Base-by-base conservation (phyloP, 2,329 filamentous ascomycete genomes). In the Penicillium paneum region DNA sequence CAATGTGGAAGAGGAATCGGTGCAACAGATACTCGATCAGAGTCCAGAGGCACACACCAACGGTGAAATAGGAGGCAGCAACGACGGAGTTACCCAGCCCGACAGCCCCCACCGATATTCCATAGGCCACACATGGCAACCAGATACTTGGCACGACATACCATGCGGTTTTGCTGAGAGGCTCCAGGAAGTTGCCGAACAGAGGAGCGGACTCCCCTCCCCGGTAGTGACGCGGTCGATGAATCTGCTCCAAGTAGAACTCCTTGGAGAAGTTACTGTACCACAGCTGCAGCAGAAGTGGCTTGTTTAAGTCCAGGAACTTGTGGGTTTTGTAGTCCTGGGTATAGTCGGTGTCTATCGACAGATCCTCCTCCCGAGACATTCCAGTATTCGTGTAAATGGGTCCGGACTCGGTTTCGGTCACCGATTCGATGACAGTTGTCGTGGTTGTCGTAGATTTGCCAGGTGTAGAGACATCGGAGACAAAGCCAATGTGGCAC, bases 181-280 rank as follows among this genome's bases (percentile, higher is more conserved):
- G 94, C 76, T 99, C 94, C n/a, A 99, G 79, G 72, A 99, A 96
- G 76, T 99, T 97, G 56, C 94, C 94, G 74, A 99, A 99, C 24
- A 99, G 77, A 19, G 94, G 94, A 35, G 94, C 94, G 7, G 91
- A 97, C 58, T 86, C 85, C 55, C 94, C 94, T 61, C 93, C 93
- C 71, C 87, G 95, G 81, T 97, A 99, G 74, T 99, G 93, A 55
- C 94, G 86, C 17, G 94, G 94, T 41, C 94, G 87, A 72, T 99
- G 94, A 49, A 99, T 90, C 73, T 99, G 94, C 64, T 97, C 87
- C 24, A 99, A 82, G 70, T 99, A 99, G 71, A 99, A 99, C n/a
- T 90, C 85, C 73, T 97, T 99, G 71, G 78, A 85, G 77, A 97
- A 99, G 29, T 88, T 89, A 43, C 92, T 89, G 61, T 79, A 82